Conservation (phyloP, 768 basidiomycete species). For the Cyclocybe cylindracea region DNA sequence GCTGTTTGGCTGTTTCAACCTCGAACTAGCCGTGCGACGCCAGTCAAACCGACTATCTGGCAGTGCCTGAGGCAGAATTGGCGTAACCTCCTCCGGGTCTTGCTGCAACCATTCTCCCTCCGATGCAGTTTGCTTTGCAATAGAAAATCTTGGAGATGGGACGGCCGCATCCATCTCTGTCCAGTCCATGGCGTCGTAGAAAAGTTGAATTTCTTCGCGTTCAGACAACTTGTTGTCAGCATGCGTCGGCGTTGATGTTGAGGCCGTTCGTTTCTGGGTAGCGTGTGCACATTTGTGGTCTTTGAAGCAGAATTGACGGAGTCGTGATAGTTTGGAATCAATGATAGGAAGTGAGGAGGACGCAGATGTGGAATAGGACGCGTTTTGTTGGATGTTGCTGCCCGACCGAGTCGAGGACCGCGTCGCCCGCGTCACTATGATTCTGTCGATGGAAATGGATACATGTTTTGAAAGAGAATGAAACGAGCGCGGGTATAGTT, state of each 20-base stretch:
- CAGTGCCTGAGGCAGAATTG: slow-evolving; percentile 2
- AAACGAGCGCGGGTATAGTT: slow-evolving; percentile 7
- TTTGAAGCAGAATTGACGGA: not conserved
- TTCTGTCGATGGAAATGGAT: not conserved
- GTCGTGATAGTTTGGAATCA: not conserved
- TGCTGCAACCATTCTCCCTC: slow-evolving; percentile 43
- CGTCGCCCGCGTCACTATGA: slow-evolving; percentile 5
- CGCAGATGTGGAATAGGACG: slow-evolving; percentile 2
- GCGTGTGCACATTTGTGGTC: not conserved
- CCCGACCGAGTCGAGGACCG: not conserved
- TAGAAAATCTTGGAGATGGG: not conserved
- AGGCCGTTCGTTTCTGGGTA: not conserved
- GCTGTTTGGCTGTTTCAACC: slow-evolving; percentile 20
- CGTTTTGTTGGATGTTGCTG: not conserved
- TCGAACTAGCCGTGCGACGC: slow-evolving; percentile 55
- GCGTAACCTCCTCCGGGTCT: slow-evolving; percentile 7
- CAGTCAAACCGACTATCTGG: slow-evolving; percentile 55
- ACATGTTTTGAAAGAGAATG: slow-evolving; percentile 11
- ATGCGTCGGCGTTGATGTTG: slow-evolving; percentile 2
- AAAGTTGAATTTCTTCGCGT: not conserved
- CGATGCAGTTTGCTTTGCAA: slow-evolving; percentile 21
- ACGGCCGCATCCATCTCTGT: not conserved
- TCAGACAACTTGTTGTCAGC: not conserved
- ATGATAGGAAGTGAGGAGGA: not conserved
- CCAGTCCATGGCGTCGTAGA: not conserved